Evolutionary conservation across 2,329 filamentous ascomycete species (phyloP), one percentile per base, ranked within the genome.

Genomic region (Venturiaceae sp.): DNA sequence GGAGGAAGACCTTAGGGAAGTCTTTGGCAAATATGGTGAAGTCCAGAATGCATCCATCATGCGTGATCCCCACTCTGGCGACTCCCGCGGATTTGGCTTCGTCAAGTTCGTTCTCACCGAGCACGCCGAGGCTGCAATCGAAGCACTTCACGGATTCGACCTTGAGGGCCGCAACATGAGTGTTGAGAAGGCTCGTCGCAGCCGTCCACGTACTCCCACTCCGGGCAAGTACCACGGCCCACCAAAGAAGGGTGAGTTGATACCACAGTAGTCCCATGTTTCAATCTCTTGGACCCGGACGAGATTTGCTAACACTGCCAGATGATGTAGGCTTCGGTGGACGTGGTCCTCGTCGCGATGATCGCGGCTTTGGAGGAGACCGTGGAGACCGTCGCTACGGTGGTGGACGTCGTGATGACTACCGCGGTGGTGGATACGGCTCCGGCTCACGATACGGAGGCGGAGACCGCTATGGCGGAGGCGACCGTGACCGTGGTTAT

Each of bases 1-100:
- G 53, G 94, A 99, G 74, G 83, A 86, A 16, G 94, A 97, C 71
- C 90, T 99, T 62, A 88, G 88, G 58, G 91, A 91, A 72, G 86
- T 99, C 64, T 99, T 99, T 70, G 91, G 96, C 77, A 99, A 97
- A 77, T 97, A 97, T 69, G 94, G 94, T 66, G 91, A 96, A 71
- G 94, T 99, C 56, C 92, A 97, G 78, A 97, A 95, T 77, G 97
- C 92, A 79, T 95, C 96, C 74, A 99, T 99, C 78, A 99, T 99
- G 94, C 85, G 92, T 69, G 94, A 99, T 71, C 94, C 94, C 62
- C 94, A 99, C 75, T 95, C 90, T 69, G 95, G 96, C 77, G 94
- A 99, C 76, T 97, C 92, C 66, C 94, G 94, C 75, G 94, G 94
- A 65, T 99, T 99, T 65, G 94, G 94, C 59, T 99, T 99, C 78